Evolutionary conservation across 129 eudicot genomes (phyloP), one percentile per base, ranked within the genome.

Genomic region (Flaveria trinervia): DNA sequence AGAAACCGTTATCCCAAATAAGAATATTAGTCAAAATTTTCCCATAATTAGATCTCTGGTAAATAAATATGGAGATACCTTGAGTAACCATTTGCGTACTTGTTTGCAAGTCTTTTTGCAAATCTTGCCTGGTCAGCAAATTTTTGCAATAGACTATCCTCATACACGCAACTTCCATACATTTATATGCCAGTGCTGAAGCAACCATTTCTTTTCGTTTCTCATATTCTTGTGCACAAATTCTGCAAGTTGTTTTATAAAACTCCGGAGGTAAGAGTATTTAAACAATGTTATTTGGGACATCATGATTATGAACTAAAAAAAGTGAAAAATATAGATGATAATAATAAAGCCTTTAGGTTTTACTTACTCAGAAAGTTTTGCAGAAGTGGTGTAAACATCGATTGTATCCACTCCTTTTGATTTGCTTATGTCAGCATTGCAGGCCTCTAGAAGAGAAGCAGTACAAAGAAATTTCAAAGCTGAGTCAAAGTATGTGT

Each of bases 141-240:
- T 80, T 88, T 79, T 85, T 91, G 86, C 79, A 91, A 80, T 89
- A 86, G 55, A 95, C 92, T 43, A 88, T 79, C 79, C 89, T 86
- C 88, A 91, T 82, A 82, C 80, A 95, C 16, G 97, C 96, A 72
- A 95, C 97, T 78, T 95, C 97, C 86, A 88, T 78, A 80, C 99
- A 95, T 85, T 95, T 95, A 84, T 92, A 95, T 28, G 97, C 99
- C 89, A 95, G 62, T 55, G 96, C 84, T 73, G 96, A 89, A 54
- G 89, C 84, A 56, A 85, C 90, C 92, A 88, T 75, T 75, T 95
- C 96, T 77, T 82, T 79, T 69, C 71, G 78, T 69, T 84, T 88
- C 80, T 86, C 91, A 45, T 78, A 95, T 86, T 92, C 97, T 76
- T 59, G 82, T 30, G 91, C 96, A 84, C 96, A 92, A 54, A 77